These are phyloP conservation scores for Populus hybrid DNA, from an alignment of 441 rosid species.

Conservation along the genomic window DNA sequence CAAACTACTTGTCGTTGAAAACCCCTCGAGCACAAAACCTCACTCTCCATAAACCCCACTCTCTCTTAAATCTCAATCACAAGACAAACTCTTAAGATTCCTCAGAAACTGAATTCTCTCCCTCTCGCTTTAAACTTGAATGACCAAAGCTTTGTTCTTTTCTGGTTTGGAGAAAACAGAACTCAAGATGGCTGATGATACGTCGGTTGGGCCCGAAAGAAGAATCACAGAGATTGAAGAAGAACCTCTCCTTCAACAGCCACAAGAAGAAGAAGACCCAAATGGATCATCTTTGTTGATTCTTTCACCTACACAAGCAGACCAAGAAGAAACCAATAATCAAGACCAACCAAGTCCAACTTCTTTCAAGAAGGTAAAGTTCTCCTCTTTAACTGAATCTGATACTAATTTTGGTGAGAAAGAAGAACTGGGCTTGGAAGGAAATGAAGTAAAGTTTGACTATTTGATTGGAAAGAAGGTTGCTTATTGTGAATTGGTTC, in stretches of 20 bases:
- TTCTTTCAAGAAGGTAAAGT: slow-evolving; percentile 26
- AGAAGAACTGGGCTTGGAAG: slow-evolving; percentile 6
- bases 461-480: slow-evolving; percentile 24
- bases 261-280: background rate
- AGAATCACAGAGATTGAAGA: slow-evolving; percentile 15
- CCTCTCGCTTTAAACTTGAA: background rate
- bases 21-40: background rate
- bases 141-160: background rate
- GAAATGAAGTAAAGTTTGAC: background rate
- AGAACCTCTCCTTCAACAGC: slow-evolving; percentile 1
- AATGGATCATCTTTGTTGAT: background rate
- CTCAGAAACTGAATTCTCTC: background rate
- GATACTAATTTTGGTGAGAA: background rate
- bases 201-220: slow-evolving; percentile 9
- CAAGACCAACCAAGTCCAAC: slow-evolving; percentile 21
- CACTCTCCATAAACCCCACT: background rate
- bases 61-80: background rate
- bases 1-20: background rate
- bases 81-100: background rate
- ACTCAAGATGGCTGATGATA: background rate
- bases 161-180: background rate
- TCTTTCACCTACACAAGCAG: slow-evolving; percentile 14
- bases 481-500: too few species aligned
- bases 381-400: slow-evolving; percentile 15
- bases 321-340: slow-evolving; percentile 10